Evolutionary conservation across 768 basidiomycete genomes (phyloP).

Genomic region (Lentinula aciculospora): DNA sequence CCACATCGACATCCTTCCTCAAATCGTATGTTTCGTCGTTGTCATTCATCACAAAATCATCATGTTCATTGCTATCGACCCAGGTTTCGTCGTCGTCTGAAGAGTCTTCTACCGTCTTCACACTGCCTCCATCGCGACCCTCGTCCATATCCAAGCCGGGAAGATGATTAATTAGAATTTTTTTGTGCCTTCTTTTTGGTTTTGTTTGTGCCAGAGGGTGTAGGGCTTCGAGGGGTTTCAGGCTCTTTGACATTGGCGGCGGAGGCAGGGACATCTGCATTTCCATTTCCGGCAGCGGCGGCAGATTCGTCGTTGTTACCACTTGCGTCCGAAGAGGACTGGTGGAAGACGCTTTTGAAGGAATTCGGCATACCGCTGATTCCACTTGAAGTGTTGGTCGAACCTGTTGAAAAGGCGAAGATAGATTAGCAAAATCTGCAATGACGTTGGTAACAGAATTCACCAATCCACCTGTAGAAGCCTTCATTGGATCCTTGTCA

Average conservation of each 20-base stretch:
- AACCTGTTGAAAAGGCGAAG: not conserved
- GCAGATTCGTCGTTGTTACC: not conserved
- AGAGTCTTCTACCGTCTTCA: not conserved
- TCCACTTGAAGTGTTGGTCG: slow-evolving; percentile 4
- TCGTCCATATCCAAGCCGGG: not conserved
- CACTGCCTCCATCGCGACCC: not conserved
- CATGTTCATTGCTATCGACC: slow-evolving; percentile 1
- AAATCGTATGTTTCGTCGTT: not conserved
- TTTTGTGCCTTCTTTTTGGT: not conserved
- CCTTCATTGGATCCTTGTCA: not conserved
- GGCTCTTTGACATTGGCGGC: slow-evolving; percentile 2
- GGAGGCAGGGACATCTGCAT: not conserved
- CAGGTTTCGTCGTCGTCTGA: slow-evolving; percentile 3
- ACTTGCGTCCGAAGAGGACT: not conserved
- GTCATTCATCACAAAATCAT: slow-evolving; percentile 2
- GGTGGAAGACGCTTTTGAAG: not conserved
- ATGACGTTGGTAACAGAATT: not conserved
- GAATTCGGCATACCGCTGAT: not conserved
- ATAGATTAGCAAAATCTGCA: not conserved
- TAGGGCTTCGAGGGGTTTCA: slow-evolving; percentile 3
- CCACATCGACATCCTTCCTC: not conserved
- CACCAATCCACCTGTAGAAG: slow-evolving; percentile 8
- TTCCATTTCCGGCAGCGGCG: slow-evolving; percentile 1
- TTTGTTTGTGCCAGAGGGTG: not conserved
- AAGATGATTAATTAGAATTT: too few relatives aligned